A percentile compares a stretch with the other conserved stretches of the same genome.
These are phyloP conservation scores for Fagus crenata DNA, from an alignment of 306 rosid genomes.

Conservation along the genomic window DNA sequence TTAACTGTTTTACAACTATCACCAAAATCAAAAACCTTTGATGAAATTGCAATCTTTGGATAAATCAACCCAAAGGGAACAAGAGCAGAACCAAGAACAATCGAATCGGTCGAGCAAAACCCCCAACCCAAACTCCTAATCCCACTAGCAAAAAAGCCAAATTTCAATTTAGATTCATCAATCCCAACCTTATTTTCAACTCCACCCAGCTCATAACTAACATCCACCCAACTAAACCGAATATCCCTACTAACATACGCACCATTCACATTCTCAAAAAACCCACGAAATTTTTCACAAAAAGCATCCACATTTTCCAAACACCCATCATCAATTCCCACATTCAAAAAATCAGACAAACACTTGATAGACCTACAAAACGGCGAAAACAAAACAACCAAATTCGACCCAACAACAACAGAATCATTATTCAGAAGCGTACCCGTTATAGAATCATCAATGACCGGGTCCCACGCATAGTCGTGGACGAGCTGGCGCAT, in stretches of 20 bases:
- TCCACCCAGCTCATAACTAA: slow-evolving; percentile 26
- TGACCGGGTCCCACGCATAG: slow-evolving; percentile 58
- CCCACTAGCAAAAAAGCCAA: slow-evolving; percentile 41
- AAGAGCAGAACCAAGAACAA: slow-evolving; percentile 72
- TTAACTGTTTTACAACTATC: slow-evolving; percentile 31
- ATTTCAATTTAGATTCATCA: slow-evolving; percentile 29
- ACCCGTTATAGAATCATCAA: slow-evolving; percentile 32
- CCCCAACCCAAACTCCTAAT: slow-evolving; percentile 74
- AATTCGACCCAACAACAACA: slow-evolving; percentile 46
- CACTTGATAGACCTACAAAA: slow-evolving; percentile 5
- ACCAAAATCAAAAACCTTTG: slow-evolving; percentile 13
- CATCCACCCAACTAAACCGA: slow-evolving; percentile 60
- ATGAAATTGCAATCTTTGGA: slow-evolving; percentile 62
- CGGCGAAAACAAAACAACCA: slow-evolving; percentile 61
- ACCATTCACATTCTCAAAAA: slow-evolving; percentile 43
- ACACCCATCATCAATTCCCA: slow-evolving; percentile 4
- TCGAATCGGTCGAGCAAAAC: slow-evolving; percentile 46
- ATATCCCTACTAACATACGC: slow-evolving; percentile 46
- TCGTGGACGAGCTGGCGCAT: slow-evolving; percentile 59
- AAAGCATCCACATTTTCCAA: slow-evolving; percentile 29
- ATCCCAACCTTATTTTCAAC: slow-evolving; percentile 8
- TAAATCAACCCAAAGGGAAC: slow-evolving; percentile 82
- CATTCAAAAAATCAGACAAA: slow-evolving; percentile 41
- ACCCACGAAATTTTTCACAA: slow-evolving; percentile 26
- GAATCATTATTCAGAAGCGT: slow-evolving; percentile 26